phyloP scores from a whole-genome alignment of 306 rosid genomes.

The Lathyrus aphaca region DNA sequence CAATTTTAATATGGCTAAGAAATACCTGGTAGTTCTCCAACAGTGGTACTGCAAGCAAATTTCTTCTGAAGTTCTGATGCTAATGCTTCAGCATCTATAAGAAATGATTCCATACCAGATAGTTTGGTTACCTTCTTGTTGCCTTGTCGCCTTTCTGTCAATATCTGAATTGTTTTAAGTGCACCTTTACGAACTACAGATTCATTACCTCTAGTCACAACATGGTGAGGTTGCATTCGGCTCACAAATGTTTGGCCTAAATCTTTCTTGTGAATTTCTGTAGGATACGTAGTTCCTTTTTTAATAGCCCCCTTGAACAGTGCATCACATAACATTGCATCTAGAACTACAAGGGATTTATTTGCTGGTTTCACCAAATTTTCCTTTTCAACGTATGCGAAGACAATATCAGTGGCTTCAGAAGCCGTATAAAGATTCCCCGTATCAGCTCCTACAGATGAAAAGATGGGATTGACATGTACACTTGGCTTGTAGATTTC shows the following conservation, averaged over 20 bases:
- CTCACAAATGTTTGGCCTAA: constrained; percentile 64
- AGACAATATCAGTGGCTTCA: constrained; percentile 78
- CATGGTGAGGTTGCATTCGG: constrained; percentile 91
- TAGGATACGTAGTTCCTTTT: constrained; percentile 83
- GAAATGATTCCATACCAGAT: constrained; percentile 81
- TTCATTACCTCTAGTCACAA: constrained; percentile 82
- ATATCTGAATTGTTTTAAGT: constrained; percentile 74
- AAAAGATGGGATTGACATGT: constrained; percentile 81
- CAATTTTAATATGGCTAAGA: constrained; percentile 26
- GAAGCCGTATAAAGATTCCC: constrained; percentile 70
- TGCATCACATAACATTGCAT: constrained; percentile 77
- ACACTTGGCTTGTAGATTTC: constrained; percentile 87
- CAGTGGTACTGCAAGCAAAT: constrained; percentile 93
- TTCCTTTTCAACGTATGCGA: constrained; percentile 71
- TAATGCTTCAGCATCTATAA: constrained; percentile 83
- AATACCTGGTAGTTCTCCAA: constrained; percentile 85
- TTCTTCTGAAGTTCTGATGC: constrained; percentile 94
- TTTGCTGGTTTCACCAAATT: constrained; percentile 74
- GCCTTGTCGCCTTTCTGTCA: constrained; percentile 93
- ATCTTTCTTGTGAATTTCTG: constrained; percentile 89
- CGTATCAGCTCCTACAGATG: constrained; percentile 70
- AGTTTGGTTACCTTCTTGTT: constrained; percentile 92
- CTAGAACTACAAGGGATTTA: constrained; percentile 68
- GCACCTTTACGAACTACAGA: constrained; percentile 89
- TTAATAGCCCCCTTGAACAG: constrained; percentile 85